Evolutionary conservation across 1,284 basidiomycete genomes (phyloP), one percentile per base, ranked within the genome.

Genomic region (Ustilago curta): DNA sequence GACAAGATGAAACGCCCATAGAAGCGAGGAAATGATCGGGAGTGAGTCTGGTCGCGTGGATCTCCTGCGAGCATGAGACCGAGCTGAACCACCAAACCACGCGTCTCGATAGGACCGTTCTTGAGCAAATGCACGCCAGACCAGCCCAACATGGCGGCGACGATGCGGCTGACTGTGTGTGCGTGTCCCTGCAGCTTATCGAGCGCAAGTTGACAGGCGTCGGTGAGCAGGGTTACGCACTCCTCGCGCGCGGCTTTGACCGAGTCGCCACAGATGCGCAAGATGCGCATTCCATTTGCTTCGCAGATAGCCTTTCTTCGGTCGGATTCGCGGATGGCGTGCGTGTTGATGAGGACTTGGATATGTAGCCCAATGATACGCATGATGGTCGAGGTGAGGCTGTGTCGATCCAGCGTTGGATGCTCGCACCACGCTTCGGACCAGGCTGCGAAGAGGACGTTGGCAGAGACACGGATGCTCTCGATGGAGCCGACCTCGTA

Each of bases 401-500:
- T 47, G 35, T 74, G 71, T 32, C 52, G 64, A 43, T 59, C 56
- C 40, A 74, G 47, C 3, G 62, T 62, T 16, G 71, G 71, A 59
- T 74, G 71, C 45, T 74, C 71, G 52, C 71, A 74, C 71, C 71
- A 74, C 0, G 71, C 71, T 45, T 74, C 71, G 18, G 40, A 61
- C 71, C 71, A 74, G 12, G 71, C 71, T 21, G 64, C 62, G n/a
- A 74, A 44, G 29, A 69, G 39, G 16, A 74, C 71, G 11, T 74
- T 74, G 54, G 71, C 71, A 7, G 71, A 74, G 25, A 69, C 66
- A 37, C 71, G 71, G 27, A 66, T 74, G 66, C 71, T 74, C 48
- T 74, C 71, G 49, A 74, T 74, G 11, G 71, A 74, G 8, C 71
- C 71, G 3, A 74, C 71, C 48, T 74, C 71, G 59, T 74, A 74